Evolutionary conservation across 768 basidiomycete genomes (phyloP), one percentile per base, ranked within the genome.

Genomic region (Suillus fuscotomentosus): DNA sequence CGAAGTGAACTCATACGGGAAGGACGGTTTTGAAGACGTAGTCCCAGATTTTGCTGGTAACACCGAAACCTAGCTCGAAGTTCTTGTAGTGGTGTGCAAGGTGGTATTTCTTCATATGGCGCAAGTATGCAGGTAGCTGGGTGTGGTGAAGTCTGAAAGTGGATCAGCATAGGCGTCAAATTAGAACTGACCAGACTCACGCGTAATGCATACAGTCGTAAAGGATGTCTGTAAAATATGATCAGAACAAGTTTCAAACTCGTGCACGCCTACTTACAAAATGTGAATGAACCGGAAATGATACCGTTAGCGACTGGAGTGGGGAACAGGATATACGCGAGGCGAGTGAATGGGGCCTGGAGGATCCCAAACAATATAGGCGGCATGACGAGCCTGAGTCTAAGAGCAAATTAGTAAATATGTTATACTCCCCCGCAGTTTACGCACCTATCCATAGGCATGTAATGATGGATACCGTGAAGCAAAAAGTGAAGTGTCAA

Each of bases 81-180:
- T 97, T 97, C 79, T 97, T 97, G 82, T 97, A 97, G 76, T 98
- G 97, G 73, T 98, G 96, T 8, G 94, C 95, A 67, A 99, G 85
- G 71, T 99, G 97, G 73, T 98, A 99, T 74, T 92, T 92, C 83
- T 99, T 99, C 91, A 93, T 91, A 73, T 95, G 90, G 64, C 83
- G 84, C 78, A 99, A 75, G 78, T 98, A 97, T 42, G 88, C 80
- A 3, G 95, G 94, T 27, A 97, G 86, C 69, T 82, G 87, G 3
- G 92, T 90, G 78, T 97, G 95, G 74, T 97, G 95, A 63, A 95
- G 82, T 27, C 89, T 87, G 68, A 41, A 66, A 53, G 34, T 60
- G 60, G 38, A 68, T 68, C 51, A 72, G 63, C 65, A 54, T 22
- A 11, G 24, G 15, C 17, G 61, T 36, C 42, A 51, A 50, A 55